Conservation (phyloP, 2,329 filamentous ascomycete genomes). For the Didymella pomorum region DNA sequence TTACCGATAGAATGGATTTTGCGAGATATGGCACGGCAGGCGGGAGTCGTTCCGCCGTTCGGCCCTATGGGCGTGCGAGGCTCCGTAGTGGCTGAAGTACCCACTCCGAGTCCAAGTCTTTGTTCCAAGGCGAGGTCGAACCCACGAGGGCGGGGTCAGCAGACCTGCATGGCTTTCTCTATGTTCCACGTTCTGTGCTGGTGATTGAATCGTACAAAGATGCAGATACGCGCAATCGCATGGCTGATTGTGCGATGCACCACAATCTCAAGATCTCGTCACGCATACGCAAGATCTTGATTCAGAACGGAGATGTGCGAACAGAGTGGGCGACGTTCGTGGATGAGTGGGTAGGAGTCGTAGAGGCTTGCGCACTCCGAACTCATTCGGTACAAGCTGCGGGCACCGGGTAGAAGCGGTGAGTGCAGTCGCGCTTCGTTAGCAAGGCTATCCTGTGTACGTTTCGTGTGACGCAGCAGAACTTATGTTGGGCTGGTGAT, state of each 20-base stretch:
- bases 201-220: constrained; percentile 7
- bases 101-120: constrained; percentile 1
- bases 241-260: constrained; percentile 12
- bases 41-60: constrained; percentile 17
- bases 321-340: constrained; percentile 2
- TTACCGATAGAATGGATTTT: constrained; percentile 7
- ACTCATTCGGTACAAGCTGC: constrained; percentile 15
- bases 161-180: constrained; percentile 18
- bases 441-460: constrained; percentile 17
- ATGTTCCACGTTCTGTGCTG: constrained; percentile 11
- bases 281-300: constrained; percentile 7
- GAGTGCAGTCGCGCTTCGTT: constrained; percentile 10
- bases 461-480: constrained; percentile 10
- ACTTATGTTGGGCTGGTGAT: not conserved
- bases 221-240: constrained; percentile 18
- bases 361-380: constrained; percentile 10
- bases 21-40: constrained; percentile 15
- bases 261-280: not conserved
- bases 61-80: constrained; percentile 17
- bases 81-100: constrained; percentile 18
- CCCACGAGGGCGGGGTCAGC: constrained; percentile 20
- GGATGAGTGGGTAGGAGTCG: constrained; percentile 4
- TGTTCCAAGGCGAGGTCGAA: constrained; percentile 5
- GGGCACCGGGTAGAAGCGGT: constrained; percentile 13
- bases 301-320: not conserved